Percentiles rank a stretch among this genome's conserved stretches.
Conservation (phyloP, 176 grass and related monocot species). For the Musa acuminata region DNA sequence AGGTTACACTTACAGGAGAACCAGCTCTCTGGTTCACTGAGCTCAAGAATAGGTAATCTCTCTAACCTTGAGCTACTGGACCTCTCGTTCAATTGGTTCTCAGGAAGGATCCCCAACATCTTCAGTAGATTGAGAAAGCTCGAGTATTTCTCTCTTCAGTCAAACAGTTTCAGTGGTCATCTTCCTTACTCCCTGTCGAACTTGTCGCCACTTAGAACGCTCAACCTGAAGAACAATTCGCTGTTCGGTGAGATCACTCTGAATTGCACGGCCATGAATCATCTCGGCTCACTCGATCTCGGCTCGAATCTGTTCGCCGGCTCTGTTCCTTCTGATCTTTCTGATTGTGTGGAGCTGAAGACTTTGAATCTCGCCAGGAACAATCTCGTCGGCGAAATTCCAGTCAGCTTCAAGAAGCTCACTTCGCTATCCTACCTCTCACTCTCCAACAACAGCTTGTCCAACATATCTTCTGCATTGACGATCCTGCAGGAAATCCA, state of each 20-base stretch:
- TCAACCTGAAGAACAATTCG: slow-evolving; percentile 85
- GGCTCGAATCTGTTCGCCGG: slow-evolving; percentile 57
- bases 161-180: slow-evolving; percentile 52
- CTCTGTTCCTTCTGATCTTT: slow-evolving; percentile 44
- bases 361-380: slow-evolving; percentile 85
- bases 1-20: slow-evolving; percentile 57
- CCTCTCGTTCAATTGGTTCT: slow-evolving; percentile 84
- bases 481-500: slow-evolving; percentile 58
- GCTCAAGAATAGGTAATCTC: slow-evolving; percentile 52
- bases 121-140: slow-evolving; percentile 58
- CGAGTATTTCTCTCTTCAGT: slow-evolving; percentile 63
- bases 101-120: slow-evolving; percentile 65
- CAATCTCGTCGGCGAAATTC: slow-evolving; percentile 71
- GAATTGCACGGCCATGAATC: slow-evolving; percentile 66
- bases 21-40: slow-evolving; percentile 53
- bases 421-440: slow-evolving; percentile 61
- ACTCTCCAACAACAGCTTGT: slow-evolving; percentile 89
- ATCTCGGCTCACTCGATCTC: slow-evolving; percentile 68
- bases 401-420: slow-evolving; percentile 64
- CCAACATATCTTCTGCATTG: slow-evolving; percentile 69
- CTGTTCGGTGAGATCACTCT: slow-evolving; percentile 49
- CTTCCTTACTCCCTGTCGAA: slow-evolving; percentile 58
- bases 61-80: slow-evolving; percentile 65
- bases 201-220: slow-evolving; percentile 42
- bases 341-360: slow-evolving; percentile 54